A percentile compares a stretch with the other conserved stretches of the same genome.
Evolutionary conservation across 1,139 yeast genomes (phyloP).

Genomic region (Hansenula sp.): DNA sequence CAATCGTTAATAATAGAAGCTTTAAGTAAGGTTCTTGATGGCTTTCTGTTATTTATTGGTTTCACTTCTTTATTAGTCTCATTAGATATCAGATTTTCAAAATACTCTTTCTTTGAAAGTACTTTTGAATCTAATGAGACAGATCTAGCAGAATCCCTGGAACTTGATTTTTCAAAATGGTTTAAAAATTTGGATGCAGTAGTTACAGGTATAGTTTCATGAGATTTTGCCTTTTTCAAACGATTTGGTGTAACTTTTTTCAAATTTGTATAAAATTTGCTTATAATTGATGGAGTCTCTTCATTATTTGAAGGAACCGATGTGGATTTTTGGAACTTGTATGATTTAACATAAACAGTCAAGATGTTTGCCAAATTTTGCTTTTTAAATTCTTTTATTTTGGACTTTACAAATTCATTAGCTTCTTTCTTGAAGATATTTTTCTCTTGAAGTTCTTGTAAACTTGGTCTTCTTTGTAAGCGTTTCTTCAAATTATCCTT

Average conservation of each 20-base stretch:
- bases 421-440: conserved; percentile 11
- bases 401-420: conserved; percentile 12
- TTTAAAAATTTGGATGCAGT: conserved; percentile 1
- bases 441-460: conserved; percentile 13
- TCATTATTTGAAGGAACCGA: background rate
- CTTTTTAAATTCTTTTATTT: conserved; percentile 12
- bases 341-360: conserved; percentile 10
- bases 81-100: conserved; percentile 8
- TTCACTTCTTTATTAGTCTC: background rate
- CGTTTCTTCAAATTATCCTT: conserved; percentile 14
- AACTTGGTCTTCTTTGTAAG: conserved; percentile 15
- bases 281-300: background rate
- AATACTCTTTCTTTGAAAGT: conserved; percentile 7
- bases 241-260: background rate
- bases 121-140: conserved; percentile 5
- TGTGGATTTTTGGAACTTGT: conserved; percentile 11
- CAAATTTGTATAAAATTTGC: background rate
- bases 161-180: background rate
- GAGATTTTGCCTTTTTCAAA: background rate
- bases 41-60: conserved; percentile 5
- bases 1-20: conserved; percentile 15
- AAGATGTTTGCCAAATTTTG: conserved; percentile 15
- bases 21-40: conserved; percentile 16
- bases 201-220: background rate
- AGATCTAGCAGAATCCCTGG: background rate